A percentile compares a stretch with the other conserved stretches of the same genome.
phyloP scores from a whole-genome alignment of 768 basidiomycete species.

The Mycena albidolilacea region DNA sequence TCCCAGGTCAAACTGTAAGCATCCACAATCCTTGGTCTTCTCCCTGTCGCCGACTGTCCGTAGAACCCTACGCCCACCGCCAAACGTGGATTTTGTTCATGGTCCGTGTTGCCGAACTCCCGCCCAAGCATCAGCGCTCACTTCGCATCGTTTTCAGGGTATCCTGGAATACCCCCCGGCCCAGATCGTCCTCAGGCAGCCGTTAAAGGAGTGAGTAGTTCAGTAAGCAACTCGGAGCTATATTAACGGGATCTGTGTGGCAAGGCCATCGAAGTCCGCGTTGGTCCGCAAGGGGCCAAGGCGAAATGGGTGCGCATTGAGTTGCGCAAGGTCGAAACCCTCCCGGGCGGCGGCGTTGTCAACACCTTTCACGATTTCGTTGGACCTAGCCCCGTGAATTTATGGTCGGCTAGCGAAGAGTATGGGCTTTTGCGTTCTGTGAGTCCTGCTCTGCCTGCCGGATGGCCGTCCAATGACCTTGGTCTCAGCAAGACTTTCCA shows the following conservation, averaged over 20 bases:
- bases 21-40: constrained; percentile 5
- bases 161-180: constrained; percentile 90
- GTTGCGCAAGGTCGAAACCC: constrained; percentile 90
- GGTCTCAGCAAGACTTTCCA: constrained; percentile 83
- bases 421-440: constrained; percentile 80
- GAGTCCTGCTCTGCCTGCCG: constrained; percentile 45
- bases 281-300: constrained; percentile 82
- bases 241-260: constrained; percentile 34
- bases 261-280: constrained; percentile 89
- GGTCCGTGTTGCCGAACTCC: constrained; percentile 59
- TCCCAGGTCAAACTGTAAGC: constrained; percentile 55
- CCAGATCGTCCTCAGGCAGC: constrained; percentile 86
- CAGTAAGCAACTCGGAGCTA: constrained; percentile 19
- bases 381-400: constrained; percentile 83
- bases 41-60: constrained; percentile 20
- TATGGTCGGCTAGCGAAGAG: constrained; percentile 88
- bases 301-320: constrained; percentile 95
- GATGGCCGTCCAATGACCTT: constrained; percentile 19
- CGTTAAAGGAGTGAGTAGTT: constrained; percentile 82
- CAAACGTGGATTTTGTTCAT: constrained; percentile 91
- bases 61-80: constrained; percentile 88
- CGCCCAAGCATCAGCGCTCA: constrained; percentile 4
- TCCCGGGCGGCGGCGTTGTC: constrained; percentile 76
- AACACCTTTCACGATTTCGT: constrained; percentile 87
- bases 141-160: constrained; percentile 61